phyloP scores from a whole-genome alignment of 2,329 filamentous ascomycete genomes.

The Chaetomiaceae sp. region DNA sequence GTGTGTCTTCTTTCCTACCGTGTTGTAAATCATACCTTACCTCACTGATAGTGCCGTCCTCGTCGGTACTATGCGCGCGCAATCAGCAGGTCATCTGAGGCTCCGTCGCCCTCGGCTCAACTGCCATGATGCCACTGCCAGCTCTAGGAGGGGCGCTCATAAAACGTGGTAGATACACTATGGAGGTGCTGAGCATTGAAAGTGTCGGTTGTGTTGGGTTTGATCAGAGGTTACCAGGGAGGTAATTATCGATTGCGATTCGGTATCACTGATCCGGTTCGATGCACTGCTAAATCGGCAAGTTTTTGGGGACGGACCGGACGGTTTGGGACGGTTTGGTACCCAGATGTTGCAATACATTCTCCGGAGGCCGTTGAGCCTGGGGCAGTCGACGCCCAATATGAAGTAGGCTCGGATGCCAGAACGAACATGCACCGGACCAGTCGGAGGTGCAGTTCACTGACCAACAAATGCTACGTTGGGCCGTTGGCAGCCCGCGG shows the following conservation, averaged over 20 bases:
- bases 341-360: slow-evolving; percentile 27
- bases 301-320: too few relatives aligned
- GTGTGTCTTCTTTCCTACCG: slow-evolving; percentile 8
- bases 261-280: background rate
- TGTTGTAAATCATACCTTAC: slow-evolving; percentile 20
- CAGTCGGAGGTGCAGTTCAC: too few relatives aligned
- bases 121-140: slow-evolving; percentile 12
- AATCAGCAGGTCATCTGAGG: slow-evolving; percentile 5
- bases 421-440: too few relatives aligned
- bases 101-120: slow-evolving; percentile 3
- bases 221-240: too few relatives aligned
- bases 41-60: slow-evolving; percentile 18
- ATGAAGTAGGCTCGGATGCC: too few relatives aligned
- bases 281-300: slow-evolving; percentile 12
- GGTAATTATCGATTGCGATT: slow-evolving; percentile 9
- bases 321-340: slow-evolving; percentile 21
- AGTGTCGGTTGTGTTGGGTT: too few relatives aligned
- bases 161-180: too few relatives aligned
- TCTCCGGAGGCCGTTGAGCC: slow-evolving; percentile 25
- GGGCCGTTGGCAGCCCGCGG: too few relatives aligned
- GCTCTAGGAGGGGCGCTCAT: too few relatives aligned
- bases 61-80: slow-evolving; percentile 15
- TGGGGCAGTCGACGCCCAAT: slow-evolving; percentile 11
- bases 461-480: too few relatives aligned
- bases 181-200: slow-evolving; percentile 7